These are phyloP conservation scores for Carex scoparia DNA, from an alignment of 176 grass and related monocot species.

Conservation along the genomic window DNA sequence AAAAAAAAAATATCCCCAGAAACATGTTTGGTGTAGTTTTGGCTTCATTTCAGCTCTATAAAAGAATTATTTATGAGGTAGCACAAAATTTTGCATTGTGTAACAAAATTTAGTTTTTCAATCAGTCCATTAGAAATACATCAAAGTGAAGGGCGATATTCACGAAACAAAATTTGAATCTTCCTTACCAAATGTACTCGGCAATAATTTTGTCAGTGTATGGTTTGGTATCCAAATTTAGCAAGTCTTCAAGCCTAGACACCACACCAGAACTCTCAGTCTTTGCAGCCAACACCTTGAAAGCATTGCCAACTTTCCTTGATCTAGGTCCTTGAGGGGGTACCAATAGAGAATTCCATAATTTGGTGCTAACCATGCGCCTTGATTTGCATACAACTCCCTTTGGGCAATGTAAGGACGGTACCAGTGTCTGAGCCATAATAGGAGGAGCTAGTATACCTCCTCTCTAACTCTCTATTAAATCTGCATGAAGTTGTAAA, in stretches of 20 bases:
- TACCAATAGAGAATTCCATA: constrained; percentile 50
- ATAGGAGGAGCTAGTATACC: neutral
- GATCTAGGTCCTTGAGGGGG: constrained; percentile 35
- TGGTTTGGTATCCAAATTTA: constrained; percentile 82
- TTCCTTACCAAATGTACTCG: constrained; percentile 86
- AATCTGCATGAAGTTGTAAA: constrained; percentile 23
- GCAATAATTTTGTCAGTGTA: constrained; percentile 84
- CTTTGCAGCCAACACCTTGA: constrained; percentile 74
- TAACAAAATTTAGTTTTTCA: neutral
- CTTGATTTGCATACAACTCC: constrained; percentile 33
- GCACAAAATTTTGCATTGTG: neutral
- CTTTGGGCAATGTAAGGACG: constrained; percentile 71
- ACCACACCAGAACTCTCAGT: constrained; percentile 49
- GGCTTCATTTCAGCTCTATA: neutral
- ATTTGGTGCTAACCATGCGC: constrained; percentile 36
- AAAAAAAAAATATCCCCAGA: neutral
- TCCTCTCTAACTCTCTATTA: neutral
- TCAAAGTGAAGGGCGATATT: neutral
- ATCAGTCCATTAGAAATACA: neutral
- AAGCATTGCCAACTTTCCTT: constrained; percentile 38
- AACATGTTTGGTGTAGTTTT: neutral
- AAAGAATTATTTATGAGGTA: neutral
- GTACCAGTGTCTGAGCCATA: constrained; percentile 87
- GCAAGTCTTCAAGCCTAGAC: constrained; percentile 71
- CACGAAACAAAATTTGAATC: neutral